Evolutionary conservation across 805 yeast species (phyloP), one percentile per base, ranked within the genome.

Genomic region (Sungouiella thailandica): DNA sequence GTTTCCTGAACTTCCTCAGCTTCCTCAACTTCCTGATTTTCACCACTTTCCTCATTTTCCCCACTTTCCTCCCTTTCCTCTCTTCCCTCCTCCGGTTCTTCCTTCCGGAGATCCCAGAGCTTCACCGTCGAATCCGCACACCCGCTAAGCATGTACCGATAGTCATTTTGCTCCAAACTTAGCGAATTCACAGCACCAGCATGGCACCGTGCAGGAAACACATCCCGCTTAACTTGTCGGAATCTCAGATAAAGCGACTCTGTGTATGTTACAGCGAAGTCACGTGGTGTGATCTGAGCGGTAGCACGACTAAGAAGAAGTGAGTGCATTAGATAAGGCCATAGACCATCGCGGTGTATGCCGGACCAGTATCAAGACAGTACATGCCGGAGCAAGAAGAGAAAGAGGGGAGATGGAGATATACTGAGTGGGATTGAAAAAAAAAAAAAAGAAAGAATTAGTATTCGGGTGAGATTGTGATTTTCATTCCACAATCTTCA

Each of bases 71-170:
- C 20, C 13, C 13, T 20, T 10, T 26, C 29, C 2, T 7, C 16
- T 23, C 42, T 40, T 25, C 31, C 29, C 29, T 46, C 37, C 35
- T 32, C 32, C 26, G 37, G 37, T 17, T 28, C 29, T 17, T 10
- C 44, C 36, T 13, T 17, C 37, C 62, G 52, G 15, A 78, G 42
- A 40, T 80, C 83, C 88, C 90, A 85, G 17, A 85, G 40, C 35
- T 74, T 75, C 10, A 85, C 63, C 3, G 78, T 65, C 1, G 85
- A 74, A 49, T 84, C 90, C 1, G 84, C 84, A 13, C 83, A 76
- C 1, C 89, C 95, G 18, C 87, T 76, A 5, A 85, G 55, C 43
- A 84, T 44, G 40, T 56, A 79, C 36, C 72, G 59, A 29, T 60
- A 50, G 4, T 65, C 65, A 2, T 52, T 47, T 6, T 48, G 44